Evolutionary conservation across 2,329 filamentous ascomycete species (phyloP).

Genomic region (Pezicula rhizophila): DNA sequence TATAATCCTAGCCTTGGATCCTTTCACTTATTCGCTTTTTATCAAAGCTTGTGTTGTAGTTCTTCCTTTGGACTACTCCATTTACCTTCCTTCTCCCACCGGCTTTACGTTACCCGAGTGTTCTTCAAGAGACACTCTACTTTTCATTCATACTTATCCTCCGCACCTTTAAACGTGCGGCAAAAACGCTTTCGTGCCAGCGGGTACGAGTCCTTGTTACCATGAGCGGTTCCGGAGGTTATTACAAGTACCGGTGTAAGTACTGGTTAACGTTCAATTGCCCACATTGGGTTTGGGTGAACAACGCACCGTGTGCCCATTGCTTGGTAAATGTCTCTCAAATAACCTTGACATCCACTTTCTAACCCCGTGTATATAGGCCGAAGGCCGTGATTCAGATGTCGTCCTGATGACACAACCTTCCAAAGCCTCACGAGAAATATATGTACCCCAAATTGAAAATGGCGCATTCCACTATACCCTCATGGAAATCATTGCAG

Average conservation of each 20-base stretch:
- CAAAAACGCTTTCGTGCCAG: conserved; percentile 24
- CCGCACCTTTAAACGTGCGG: conserved; percentile 15
- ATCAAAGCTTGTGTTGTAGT: background rate
- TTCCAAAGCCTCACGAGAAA: conserved; percentile 31
- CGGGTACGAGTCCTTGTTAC: conserved; percentile 21
- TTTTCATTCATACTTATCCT: background rate
- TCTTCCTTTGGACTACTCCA: background rate
- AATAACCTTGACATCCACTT: background rate
- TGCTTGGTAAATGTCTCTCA: conserved; percentile 38
- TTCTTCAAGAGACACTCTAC: background rate
- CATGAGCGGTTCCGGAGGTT: conserved; percentile 27
- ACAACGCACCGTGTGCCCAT: conserved; percentile 41
- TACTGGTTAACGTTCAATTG: conserved; percentile 47
- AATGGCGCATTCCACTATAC: conserved; percentile 42
- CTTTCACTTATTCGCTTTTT: conserved; percentile 20
- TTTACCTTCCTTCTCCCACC: no score
- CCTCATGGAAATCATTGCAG: conserved; percentile 38
- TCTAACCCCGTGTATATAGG: conserved; percentile 30
- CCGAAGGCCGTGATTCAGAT: conserved; percentile 42
- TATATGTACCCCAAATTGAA: conserved; percentile 39
- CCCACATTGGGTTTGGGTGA: conserved; percentile 48
- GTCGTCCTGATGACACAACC: conserved; percentile 18
- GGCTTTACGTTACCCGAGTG: background rate
- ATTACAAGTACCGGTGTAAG: conserved; percentile 49
- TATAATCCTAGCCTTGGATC: conserved; percentile 22